phyloP scores from a whole-genome alignment of 2,329 filamentous ascomycete species.

The Mycogone perniciosa region DNA sequence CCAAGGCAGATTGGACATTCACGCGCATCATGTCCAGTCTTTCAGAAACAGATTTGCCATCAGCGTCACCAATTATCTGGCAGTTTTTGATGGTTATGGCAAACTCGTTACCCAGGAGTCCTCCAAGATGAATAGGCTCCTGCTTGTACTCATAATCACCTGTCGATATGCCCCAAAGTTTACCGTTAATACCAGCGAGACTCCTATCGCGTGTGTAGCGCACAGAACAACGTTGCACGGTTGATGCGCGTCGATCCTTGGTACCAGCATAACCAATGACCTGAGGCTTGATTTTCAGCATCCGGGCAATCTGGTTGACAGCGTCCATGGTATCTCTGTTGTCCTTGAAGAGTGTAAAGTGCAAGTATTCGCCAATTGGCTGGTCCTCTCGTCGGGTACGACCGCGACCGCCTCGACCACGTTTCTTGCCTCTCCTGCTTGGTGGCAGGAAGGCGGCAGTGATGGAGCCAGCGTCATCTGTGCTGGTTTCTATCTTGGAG shows the following conservation, averaged over 20 bases:
- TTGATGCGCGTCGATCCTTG: constrained; percentile 83
- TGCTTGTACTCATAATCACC: constrained; percentile 77
- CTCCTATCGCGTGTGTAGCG: constrained; percentile 46
- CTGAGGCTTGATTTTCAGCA: constrained; percentile 67
- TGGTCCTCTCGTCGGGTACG: constrained; percentile 25
- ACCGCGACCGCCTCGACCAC: constrained; percentile 20
- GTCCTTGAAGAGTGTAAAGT: constrained; percentile 92
- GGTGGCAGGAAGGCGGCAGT: constrained; percentile 57
- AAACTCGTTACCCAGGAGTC: constrained; percentile 86
- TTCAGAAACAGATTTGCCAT: constrained; percentile 20
- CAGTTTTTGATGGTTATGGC: constrained; percentile 86
- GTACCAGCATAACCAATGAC: constrained; percentile 74
- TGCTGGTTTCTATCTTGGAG: constrained; percentile 71
- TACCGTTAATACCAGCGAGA: constrained; percentile 58
- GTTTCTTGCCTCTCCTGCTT: constrained; percentile 32
- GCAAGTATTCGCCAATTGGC: constrained; percentile 59
- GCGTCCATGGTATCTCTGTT: constrained; percentile 97
- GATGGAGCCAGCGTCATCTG: constrained; percentile 50
- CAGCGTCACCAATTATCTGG: constrained; percentile 44
- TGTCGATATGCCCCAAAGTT: constrained; percentile 57
- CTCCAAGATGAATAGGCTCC: constrained; percentile 70
- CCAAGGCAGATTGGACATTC: constrained; percentile 52
- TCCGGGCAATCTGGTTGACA: constrained; percentile 66
- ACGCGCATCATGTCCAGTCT: constrained; percentile 25
- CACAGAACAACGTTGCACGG: constrained; percentile 72